phyloP scores from a whole-genome alignment of 75 land plant genomes.

The Cunninghamia lanceolata region DNA sequence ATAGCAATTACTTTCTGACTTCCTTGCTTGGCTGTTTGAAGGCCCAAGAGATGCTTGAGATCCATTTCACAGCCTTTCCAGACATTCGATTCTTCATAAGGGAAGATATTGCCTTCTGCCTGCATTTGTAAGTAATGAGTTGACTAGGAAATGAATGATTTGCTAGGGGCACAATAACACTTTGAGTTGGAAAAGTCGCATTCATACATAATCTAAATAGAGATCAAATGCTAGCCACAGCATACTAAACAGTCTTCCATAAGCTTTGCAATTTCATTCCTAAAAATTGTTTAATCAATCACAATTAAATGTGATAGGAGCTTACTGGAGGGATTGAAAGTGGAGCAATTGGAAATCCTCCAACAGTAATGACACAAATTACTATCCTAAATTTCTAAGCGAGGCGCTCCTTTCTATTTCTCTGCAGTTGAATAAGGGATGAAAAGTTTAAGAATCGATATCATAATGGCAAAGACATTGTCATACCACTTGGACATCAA shows the following conservation, averaged over 20 bases:
- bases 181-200: background rate
- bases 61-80: background rate
- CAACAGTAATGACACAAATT: background rate
- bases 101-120: background rate
- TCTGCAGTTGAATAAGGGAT: background rate
- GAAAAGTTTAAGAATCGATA: background rate
- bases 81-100: background rate
- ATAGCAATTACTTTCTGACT: background rate
- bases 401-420: background rate
- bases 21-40: background rate
- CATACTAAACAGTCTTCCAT: background rate
- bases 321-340: background rate
- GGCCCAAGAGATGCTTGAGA: background rate
- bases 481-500: background rate
- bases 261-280: background rate
- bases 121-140: background rate
- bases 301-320: background rate
- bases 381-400: no score
- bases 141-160: no score
- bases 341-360: background rate
- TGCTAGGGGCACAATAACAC: background rate
- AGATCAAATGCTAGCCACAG: background rate
- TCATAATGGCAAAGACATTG: no score
- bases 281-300: background rate
- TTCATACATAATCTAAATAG: background rate